Evolutionary conservation across 1,139 yeast genomes (phyloP).

Genomic region (Saccharomyces hybrid): DNA sequence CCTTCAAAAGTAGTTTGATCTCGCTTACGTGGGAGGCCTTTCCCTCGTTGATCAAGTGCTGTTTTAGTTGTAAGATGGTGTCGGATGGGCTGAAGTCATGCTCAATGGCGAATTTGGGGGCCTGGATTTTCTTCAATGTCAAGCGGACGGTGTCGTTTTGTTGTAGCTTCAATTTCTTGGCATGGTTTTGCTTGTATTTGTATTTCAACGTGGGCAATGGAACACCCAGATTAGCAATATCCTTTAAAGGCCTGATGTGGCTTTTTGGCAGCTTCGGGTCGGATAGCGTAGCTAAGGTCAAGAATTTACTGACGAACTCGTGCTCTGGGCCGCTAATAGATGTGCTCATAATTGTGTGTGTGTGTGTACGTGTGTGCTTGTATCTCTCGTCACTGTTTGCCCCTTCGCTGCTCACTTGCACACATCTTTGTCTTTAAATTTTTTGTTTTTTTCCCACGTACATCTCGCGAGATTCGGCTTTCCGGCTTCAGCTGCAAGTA

Average conservation of each 20-base stretch:
- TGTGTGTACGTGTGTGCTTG: not conserved
- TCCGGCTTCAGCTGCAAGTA: not conserved
- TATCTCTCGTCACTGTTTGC: not conserved
- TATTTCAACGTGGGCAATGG: constrained; percentile 34
- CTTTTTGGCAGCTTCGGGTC: constrained; percentile 22
- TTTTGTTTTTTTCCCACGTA: not conserved
- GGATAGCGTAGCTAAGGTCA: constrained; percentile 28
- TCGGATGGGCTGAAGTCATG: constrained; percentile 26
- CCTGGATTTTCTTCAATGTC: constrained; percentile 39
- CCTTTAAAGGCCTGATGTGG: constrained; percentile 26
- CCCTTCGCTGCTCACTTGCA: not conserved
- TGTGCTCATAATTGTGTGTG: not conserved
- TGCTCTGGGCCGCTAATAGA: constrained; percentile 16
- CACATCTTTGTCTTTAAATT: not conserved
- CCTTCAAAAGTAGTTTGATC: constrained; percentile 39
- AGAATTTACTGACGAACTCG: constrained; percentile 28
- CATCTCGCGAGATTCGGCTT: not conserved
- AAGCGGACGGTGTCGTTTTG: constrained; percentile 15
- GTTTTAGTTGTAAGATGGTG: constrained; percentile 37
- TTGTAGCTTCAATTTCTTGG: constrained; percentile 6
- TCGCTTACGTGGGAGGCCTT: constrained; percentile 27
- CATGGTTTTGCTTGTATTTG: constrained; percentile 21
- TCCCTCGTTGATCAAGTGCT: constrained; percentile 27
- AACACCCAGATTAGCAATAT: constrained; percentile 28
- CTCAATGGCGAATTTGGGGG: constrained; percentile 37